Base-by-base conservation (phyloP, 2,329 filamentous ascomycete species). In the Ceratocystis variospora region DNA sequence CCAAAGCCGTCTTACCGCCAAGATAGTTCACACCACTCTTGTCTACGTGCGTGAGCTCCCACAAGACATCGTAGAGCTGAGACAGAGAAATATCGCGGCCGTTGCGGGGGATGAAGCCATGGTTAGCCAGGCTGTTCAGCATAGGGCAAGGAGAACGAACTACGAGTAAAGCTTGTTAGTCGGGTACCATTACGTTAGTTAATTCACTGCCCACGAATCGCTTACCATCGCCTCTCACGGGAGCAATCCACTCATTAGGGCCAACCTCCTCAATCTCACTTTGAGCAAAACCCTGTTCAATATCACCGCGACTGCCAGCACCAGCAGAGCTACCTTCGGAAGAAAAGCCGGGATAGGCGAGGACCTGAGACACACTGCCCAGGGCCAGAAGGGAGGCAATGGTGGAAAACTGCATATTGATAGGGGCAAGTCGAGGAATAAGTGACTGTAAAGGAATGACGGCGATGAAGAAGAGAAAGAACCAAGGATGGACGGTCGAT, bases 111-210 rank as follows among this genome's bases (percentile, higher is more conserved):
- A 71, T 65, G 64, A 69, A 70, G 65, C 68, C 69, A 64, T 71
- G 70, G 65, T 71, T 69, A 31, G 70, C 70, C 50, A 71, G 68
- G 15, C 67, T 64, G 68, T 71, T 71, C 44, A 71, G 67, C 69
- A 71, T 70, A 17, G 70, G 70, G 69, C 70, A 71, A 15, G 70
- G 70, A 12, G 67, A 65, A 22, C 70, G 70, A 62, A 19, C 67
- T 68, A 31, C 37, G 65, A 55, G 31, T 55, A 28, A 44, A 5
- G 12, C 8, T 5, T 15, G 57, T 53, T 44, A 41, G 37, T 19
- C 4, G 8, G 37, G 31, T 15, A 10, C 44, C 12, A n/a, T 22
- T n/a, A 17, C 6, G 15, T 12, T 15, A 8, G 48, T 12, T 15
- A 8, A 22, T 12, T 45, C 41, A 12, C 19, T n/a, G 25, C 1